Evolutionary conservation across 768 basidiomycete genomes (phyloP), one percentile per base, ranked within the genome.

Genomic region (Calocera viscosa): DNA sequence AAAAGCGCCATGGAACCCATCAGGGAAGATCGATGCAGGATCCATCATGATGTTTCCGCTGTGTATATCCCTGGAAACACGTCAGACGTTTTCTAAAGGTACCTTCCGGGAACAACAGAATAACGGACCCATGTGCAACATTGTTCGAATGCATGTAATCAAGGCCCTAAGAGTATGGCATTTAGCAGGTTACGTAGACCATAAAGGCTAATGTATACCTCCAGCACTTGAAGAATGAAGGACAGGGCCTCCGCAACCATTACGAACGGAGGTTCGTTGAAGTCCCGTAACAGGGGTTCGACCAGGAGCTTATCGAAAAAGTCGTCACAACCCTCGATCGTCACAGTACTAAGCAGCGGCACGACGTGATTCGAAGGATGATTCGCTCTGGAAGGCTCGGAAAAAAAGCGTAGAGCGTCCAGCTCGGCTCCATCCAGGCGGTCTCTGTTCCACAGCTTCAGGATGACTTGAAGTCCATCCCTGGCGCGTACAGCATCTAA

Each of bases 131-230:
- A 19, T 60, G 53, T 2, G 30, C 24, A 7, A 60, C 53, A 32
- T 60, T 60, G 53, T 60, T 11, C 24, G 53, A 60, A 22, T 60
- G 53, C 53, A 60, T 60, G 53, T 60, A 60, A 2, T 26, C 53
- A 2, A 60, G 53, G 2, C 53, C 53, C 53, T 60, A n/a, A n/a
- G n/a, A n/a, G n/a, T n/a, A n/a, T n/a, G n/a, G n/a, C n/a, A n/a
- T n/a, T n/a, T n/a, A n/a, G n/a, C n/a, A n/a, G n/a, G n/a, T n/a
- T n/a, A n/a, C n/a, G n/a, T n/a, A n/a, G n/a, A n/a, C 24, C 49
- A 49, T 49, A 8, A 8, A 49, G 49, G 49, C 8, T 49, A 16
- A 14, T 14, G 22, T 14, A 19, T 47, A 47, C 43, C 19, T 47
- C 43, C 3, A 47, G 3, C 16, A 47, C 3, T 19, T 47, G 43